phyloP scores from a whole-genome alignment of 768 basidiomycete species.

The Calocera viscosa region DNA sequence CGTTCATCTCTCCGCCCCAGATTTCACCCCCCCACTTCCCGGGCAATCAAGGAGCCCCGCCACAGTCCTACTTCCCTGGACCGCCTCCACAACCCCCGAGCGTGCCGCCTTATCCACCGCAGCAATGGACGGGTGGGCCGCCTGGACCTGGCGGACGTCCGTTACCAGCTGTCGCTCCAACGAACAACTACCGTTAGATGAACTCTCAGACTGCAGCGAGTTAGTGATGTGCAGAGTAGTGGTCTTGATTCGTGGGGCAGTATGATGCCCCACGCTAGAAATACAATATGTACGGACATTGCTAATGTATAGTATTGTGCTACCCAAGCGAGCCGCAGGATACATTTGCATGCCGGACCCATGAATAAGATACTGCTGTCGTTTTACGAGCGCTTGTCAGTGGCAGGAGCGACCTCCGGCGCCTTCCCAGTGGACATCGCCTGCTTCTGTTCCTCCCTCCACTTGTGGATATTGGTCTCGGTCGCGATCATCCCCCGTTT shows the following conservation, averaged over 20 bases:
- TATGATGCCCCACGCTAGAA: background rate
- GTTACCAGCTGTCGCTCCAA: background rate
- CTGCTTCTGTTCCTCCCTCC: conserved; percentile 44
- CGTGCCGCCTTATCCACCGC: background rate
- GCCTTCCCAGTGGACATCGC: conserved; percentile 23
- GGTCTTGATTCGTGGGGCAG: background rate
- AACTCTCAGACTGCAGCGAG: background rate
- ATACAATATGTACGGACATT: background rate
- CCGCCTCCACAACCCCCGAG: background rate
- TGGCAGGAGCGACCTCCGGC: conserved; percentile 15
- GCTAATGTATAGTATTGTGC: background rate
- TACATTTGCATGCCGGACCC: too few species aligned
- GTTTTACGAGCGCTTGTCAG: background rate
- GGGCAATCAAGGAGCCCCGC: background rate
- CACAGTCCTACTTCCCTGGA: background rate
- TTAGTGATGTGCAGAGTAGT: background rate
- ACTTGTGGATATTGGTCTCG: conserved; percentile 71
- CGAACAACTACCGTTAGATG: background rate
- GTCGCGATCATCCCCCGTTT: conserved; percentile 64
- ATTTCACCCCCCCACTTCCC: background rate
- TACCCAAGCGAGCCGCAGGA: too few species aligned
- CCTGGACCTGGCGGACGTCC: background rate
- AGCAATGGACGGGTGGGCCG: background rate
- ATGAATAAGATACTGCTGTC: background rate
- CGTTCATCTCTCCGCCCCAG: conserved; percentile 4